These are phyloP conservation scores for Grosmannia clavigera DNA, from an alignment of 2,329 filamentous ascomycete genomes.

Conservation along the genomic window DNA sequence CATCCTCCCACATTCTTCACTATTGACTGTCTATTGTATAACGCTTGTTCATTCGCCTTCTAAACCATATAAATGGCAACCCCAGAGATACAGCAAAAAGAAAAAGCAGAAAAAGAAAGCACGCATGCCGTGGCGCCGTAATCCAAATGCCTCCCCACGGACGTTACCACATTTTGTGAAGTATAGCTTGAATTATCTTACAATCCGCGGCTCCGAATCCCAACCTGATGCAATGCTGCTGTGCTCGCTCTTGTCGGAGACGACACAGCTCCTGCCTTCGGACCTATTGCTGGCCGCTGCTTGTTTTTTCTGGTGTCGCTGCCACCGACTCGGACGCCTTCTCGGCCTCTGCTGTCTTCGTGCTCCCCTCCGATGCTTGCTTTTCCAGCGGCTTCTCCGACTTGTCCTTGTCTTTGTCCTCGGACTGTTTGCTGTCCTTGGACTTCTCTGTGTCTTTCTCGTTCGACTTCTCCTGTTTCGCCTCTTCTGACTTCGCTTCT, in stretches of 20 bases:
- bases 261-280: not conserved
- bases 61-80: not conserved
- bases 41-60: no score
- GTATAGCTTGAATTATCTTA: not conserved
- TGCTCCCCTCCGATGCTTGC: not conserved
- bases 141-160: not conserved
- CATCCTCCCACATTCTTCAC: no score
- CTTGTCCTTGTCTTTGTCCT: not conserved
- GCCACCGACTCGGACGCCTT: not conserved
- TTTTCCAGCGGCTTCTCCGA: not conserved
- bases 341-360: not conserved
- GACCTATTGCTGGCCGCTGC: not conserved
- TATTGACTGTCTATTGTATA: no score
- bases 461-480: not conserved
- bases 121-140: not conserved
- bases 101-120: not conserved
- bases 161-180: not conserved
- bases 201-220: not conserved
- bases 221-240: not conserved
- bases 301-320: not conserved
- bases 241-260: not conserved
- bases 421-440: not conserved
- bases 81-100: not conserved
- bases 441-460: not conserved
- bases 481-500: not conserved